Evolutionary conservation across 2,329 filamentous ascomycete genomes (phyloP), one percentile per base, ranked within the genome.

Genomic region (Diaporthe longicolla): DNA sequence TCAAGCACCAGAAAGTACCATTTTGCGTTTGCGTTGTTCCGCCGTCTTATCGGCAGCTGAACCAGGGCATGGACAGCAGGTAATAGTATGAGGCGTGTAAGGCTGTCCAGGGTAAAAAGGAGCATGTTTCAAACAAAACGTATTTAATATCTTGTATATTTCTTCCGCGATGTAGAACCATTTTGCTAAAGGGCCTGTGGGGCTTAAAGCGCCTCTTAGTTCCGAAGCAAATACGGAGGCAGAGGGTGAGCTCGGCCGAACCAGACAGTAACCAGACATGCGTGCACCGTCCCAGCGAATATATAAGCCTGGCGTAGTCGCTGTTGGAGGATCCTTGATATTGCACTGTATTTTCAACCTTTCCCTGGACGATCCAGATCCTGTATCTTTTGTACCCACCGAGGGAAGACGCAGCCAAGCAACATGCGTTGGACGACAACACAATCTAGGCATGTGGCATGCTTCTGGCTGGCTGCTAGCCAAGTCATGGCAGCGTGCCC

Each of bases 401-500:
- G 32, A 48, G 59, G 17, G 10, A 21, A 48, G 21, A 63, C 24
- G 40, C 29, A 63, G 40, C 19, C 19, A n/a, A 48, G 26, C 29
- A 65, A 65, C 26, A 65, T 65, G 59, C 59, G 40, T 65, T 65
- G 59, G 59, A 50, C 43, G 4, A 65, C 40, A 32, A 45, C 35
- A 48, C 37, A 48, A n/a, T 57, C 58, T n/a, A 35, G 55, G n/a
- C 24, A 68, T 17, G 9, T 75, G 73, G 55, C 55, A 45, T 52
- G 73, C 24, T 35, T 75, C 15, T 48, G 45, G 32, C 21, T 75
- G 32, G 73, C 63, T 8, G 54, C 48, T 15, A 40, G 55, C 37
- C 57, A 73, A 5, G 73, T n/a, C 26, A 43, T 73, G 55, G 70
- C 73, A 57, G 73, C 55, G 24, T 75, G 73, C 29, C 73, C 73